These are phyloP conservation scores for Xylariales sp. DNA, from an alignment of 2,329 filamentous ascomycete species.

Conservation along the genomic window DNA sequence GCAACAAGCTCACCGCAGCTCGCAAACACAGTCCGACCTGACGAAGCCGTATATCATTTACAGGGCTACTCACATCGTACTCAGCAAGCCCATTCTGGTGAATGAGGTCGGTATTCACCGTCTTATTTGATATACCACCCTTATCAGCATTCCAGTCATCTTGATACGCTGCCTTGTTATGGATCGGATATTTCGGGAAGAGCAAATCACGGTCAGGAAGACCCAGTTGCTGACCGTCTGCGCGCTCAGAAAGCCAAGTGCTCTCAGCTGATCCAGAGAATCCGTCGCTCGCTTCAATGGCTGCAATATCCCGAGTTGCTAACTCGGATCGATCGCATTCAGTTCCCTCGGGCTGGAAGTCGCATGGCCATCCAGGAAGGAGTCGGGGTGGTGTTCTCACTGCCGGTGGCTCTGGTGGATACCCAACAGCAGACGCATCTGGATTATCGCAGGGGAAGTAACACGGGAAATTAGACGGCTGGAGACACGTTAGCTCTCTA, in stretches of 20 bases:
- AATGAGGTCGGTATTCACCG: conserved; percentile 62
- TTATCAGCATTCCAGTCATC: conserved; percentile 36
- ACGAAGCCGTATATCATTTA: not conserved
- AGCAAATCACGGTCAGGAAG: conserved; percentile 60
- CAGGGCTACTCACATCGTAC: conserved; percentile 46
- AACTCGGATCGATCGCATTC: conserved; percentile 26
- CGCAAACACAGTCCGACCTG: no score
- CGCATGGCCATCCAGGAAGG: conserved; percentile 63
- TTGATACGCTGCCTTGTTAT: conserved; percentile 51
- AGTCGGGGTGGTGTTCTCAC: conserved; percentile 59
- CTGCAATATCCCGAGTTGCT: conserved; percentile 8
- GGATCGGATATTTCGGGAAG: conserved; percentile 59
- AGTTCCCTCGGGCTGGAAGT: conserved; percentile 57
- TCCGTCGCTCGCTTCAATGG: conserved; percentile 20
- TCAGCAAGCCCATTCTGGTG: conserved; percentile 63
- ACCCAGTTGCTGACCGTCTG: conserved; percentile 43
- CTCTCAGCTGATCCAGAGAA: conserved; percentile 21
- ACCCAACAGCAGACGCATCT: conserved; percentile 31
- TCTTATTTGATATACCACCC: conserved; percentile 49
- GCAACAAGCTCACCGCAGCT: no score
- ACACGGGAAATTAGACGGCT: conserved; percentile 43
- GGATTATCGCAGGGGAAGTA: conserved; percentile 52
- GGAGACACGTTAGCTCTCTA: not conserved
- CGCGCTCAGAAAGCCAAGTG: conserved; percentile 16
- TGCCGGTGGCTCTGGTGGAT: conserved; percentile 58